These are phyloP conservation scores for Senna tora DNA, from an alignment of 306 rosid species.

Conservation along the genomic window DNA sequence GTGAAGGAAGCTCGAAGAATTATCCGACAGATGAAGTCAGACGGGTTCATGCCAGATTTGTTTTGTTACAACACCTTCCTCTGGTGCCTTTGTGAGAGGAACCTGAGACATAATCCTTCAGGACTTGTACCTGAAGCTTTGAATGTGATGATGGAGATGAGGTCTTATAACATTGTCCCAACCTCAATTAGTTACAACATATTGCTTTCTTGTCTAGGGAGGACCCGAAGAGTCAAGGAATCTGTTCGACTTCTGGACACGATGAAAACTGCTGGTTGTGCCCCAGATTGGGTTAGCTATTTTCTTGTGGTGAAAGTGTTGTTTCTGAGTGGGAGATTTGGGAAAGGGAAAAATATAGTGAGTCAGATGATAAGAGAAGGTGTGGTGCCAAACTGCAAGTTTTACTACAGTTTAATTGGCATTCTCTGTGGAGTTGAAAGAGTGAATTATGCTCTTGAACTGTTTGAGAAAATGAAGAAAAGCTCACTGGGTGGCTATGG, in stretches of 20 bases:
- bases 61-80: constrained; percentile 75
- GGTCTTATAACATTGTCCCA: constrained; percentile 55
- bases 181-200: constrained; percentile 71
- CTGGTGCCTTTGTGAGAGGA: constrained; percentile 72
- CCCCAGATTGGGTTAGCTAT: constrained; percentile 73
- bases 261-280: constrained; percentile 61
- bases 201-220: constrained; percentile 72
- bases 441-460: constrained; percentile 68
- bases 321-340: constrained; percentile 72
- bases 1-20: constrained; percentile 83
- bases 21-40: constrained; percentile 74
- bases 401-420: constrained; percentile 84
- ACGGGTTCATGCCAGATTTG: constrained; percentile 64
- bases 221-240: constrained; percentile 79
- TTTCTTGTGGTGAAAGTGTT: constrained; percentile 70
- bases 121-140: constrained; percentile 85
- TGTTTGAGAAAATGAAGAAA: constrained; percentile 76
- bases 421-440: constrained; percentile 78
- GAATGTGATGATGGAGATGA: constrained; percentile 89
- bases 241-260: constrained; percentile 65
- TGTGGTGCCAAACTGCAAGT: constrained; percentile 60
- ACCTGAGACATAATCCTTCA: constrained; percentile 70
- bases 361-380: constrained; percentile 74
- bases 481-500: constrained; percentile 73
- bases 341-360: constrained; percentile 71